These are phyloP conservation scores for Podila minutissima DNA, from an alignment of 192 early-diverging fungal genomes.

Conservation along the genomic window DNA sequence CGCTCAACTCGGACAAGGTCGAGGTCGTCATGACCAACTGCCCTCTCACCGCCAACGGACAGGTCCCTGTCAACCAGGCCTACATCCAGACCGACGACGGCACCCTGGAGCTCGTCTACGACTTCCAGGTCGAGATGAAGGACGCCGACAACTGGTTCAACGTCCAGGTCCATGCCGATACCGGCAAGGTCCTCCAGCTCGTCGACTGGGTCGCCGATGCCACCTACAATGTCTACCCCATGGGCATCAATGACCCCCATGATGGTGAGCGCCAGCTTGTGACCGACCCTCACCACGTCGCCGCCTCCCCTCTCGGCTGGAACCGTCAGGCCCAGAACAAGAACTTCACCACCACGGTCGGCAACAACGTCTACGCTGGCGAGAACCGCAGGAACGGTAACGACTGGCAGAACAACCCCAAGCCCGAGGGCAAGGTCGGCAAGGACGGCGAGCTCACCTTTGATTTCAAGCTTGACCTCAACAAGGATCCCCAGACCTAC, in stretches of 20 bases:
- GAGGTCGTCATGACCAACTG: constrained; percentile 57
- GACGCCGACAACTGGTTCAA: constrained; percentile 82
- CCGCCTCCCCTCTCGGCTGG: constrained; percentile 79
- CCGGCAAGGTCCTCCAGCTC: constrained; percentile 72
- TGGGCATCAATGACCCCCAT: constrained; percentile 83
- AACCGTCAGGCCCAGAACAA: constrained; percentile 68
- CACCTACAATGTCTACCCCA: constrained; percentile 83
- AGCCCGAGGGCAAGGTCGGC: constrained; percentile 69
- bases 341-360: constrained; percentile 77
- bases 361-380: constrained; percentile 95
- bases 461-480: constrained; percentile 79
- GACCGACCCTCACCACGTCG: constrained; percentile 59
- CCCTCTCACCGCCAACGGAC: constrained; percentile 57
- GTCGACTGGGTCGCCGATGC: constrained; percentile 88
- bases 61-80: constrained; percentile 69
- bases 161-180: constrained; percentile 69
- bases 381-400: constrained; percentile 79
- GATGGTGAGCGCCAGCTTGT: constrained; percentile 68
- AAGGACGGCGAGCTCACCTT: constrained; percentile 65
- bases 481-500: constrained; percentile 73
- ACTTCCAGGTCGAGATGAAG: constrained; percentile 79
- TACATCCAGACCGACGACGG: constrained; percentile 71
- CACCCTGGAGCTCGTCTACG: constrained; percentile 80
- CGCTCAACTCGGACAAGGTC: constrained; percentile 48
- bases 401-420: constrained; percentile 79